phyloP scores from a whole-genome alignment of 2,329 filamentous ascomycete genomes.

The Hypoxylon sp. region DNA sequence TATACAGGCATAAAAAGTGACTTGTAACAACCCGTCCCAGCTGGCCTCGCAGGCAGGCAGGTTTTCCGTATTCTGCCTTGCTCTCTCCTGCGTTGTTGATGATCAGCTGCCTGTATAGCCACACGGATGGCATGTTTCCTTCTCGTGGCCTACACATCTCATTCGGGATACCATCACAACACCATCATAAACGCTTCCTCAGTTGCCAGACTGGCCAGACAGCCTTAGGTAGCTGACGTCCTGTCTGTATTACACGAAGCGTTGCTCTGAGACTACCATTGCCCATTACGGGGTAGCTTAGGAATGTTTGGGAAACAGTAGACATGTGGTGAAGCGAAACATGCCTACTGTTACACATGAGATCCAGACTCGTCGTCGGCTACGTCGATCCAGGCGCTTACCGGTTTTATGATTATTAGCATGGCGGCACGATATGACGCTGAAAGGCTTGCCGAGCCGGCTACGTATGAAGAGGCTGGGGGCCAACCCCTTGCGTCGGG shows the following conservation, averaged over 20 bases:
- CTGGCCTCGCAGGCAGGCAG: slow-evolving; percentile 18
- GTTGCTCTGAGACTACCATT: background rate
- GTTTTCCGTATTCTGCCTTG: slow-evolving; percentile 25
- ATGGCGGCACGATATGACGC: slow-evolving; percentile 7
- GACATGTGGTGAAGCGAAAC: slow-evolving; percentile 25
- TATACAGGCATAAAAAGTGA: slow-evolving; percentile 4
- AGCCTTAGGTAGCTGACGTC: too few species aligned
- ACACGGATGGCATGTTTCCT: slow-evolving; percentile 4
- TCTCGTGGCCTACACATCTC: slow-evolving; percentile 7
- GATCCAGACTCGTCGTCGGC: slow-evolving; percentile 7
- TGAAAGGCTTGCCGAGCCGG: background rate
- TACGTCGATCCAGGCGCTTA: slow-evolving; percentile 10
- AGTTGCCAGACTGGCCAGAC: too few species aligned
- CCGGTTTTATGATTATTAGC: slow-evolving; percentile 12
- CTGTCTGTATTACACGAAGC: slow-evolving; percentile 7
- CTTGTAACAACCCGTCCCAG: slow-evolving; percentile 20
- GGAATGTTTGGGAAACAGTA: background rate
- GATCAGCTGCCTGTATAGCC: slow-evolving; percentile 18
- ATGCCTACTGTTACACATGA: slow-evolving; percentile 14
- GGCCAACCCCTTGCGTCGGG: background rate
- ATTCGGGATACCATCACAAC: too few species aligned
- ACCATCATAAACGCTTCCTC: too few species aligned
- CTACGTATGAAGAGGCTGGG: too few species aligned
- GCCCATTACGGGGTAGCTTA: too few species aligned
- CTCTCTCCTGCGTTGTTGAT: slow-evolving; percentile 16